phyloP scores from a whole-genome alignment of 1,139 yeast genomes.

The Geotrichum carabidarum region DNA sequence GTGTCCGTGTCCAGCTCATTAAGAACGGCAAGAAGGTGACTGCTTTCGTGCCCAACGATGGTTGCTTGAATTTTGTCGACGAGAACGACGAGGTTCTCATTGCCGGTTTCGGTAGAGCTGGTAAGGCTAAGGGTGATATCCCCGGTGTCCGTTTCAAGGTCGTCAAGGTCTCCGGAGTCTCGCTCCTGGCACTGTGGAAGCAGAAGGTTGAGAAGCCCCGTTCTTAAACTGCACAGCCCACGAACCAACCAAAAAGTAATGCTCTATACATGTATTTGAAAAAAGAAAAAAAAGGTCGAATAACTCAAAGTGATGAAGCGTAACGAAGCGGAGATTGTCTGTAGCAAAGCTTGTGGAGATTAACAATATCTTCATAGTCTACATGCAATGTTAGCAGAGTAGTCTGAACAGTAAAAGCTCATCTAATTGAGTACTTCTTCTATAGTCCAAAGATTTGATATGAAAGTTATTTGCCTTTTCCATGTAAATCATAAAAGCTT shows the following conservation, averaged over 20 bases:
- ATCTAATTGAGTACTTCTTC: no score
- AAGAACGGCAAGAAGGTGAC: slow-evolving; percentile 99
- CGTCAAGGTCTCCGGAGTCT: slow-evolving; percentile 99
- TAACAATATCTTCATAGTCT: no score
- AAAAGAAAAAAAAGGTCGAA: neutral
- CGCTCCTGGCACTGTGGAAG: slow-evolving; percentile 99
- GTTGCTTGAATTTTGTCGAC: slow-evolving; percentile 99
- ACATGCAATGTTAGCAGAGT: no score
- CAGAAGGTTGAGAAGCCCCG: slow-evolving; percentile 99
- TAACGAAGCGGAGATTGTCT: neutral
- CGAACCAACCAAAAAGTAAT: neutral
- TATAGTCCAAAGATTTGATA: no score
- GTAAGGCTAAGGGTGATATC: slow-evolving; percentile 99
- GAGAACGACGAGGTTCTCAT: slow-evolving; percentile 99
- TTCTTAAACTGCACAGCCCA: slow-evolving; percentile 51
- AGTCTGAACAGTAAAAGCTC: no score
- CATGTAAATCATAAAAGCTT: no score
- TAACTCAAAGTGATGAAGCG: neutral
- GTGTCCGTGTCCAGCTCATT: slow-evolving; percentile 99
- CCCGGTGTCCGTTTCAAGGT: slow-evolving; percentile 99
- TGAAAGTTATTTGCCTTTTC: no score
- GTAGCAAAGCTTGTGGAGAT: neutral
- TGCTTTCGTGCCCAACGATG: slow-evolving; percentile 99
- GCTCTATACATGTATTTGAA: neutral
- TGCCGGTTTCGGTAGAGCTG: slow-evolving; percentile 99